Conservation (phyloP, 768 basidiomycete species). For the Collybia nuda region DNA sequence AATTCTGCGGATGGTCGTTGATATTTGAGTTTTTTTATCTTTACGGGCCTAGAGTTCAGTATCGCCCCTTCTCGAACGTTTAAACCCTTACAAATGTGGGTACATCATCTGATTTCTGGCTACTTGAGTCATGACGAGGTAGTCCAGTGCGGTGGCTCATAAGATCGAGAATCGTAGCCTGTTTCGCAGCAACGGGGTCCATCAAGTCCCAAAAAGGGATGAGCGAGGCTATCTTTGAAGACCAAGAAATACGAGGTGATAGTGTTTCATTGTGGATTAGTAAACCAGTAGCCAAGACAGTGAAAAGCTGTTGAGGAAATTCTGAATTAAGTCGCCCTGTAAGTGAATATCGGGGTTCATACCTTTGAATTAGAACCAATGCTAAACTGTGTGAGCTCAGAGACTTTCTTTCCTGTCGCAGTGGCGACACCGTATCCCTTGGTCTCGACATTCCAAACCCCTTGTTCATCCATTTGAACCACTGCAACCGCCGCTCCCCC, state of each 20-base stretch:
- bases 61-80: too few relatives aligned
- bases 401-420: constrained; percentile 19
- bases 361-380: constrained; percentile 34
- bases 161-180: constrained; percentile 18
- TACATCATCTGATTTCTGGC: constrained; percentile 12
- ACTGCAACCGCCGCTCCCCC: constrained; percentile 27
- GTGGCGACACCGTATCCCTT: constrained; percentile 28
- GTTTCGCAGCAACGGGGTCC: constrained; percentile 18
- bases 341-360: too few relatives aligned
- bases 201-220: constrained; percentile 22
- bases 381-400: too few relatives aligned
- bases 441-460: constrained; percentile 27
- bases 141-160: constrained; percentile 20
- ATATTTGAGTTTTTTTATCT: constrained; percentile 19
- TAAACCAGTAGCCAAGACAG: constrained; percentile 21
- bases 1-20: constrained; percentile 27
- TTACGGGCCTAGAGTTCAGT: too few relatives aligned
- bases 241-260: constrained; percentile 23
- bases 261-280: constrained; percentile 25
- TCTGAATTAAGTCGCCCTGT: neutral
- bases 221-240: constrained; percentile 19
- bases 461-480: constrained; percentile 18
- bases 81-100: constrained; percentile 10
- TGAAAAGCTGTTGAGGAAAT: constrained; percentile 18
- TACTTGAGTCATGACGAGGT: constrained; percentile 15